Conservation (phyloP, 23 red algal genomes). For the Chondrus crispus region DNA sequence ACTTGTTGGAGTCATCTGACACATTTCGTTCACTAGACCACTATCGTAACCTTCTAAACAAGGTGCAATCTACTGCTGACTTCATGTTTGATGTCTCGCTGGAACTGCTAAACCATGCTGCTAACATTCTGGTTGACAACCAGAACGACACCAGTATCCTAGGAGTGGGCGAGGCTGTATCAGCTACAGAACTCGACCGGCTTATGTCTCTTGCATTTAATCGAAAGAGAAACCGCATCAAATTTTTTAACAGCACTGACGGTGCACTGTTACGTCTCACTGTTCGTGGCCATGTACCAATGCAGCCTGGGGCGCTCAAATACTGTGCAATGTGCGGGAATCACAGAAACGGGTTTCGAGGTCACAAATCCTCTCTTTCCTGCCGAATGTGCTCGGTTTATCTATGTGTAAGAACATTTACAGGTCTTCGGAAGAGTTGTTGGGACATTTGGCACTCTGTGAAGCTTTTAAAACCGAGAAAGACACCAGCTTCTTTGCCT, state of each 20-base stretch:
- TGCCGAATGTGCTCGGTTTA: not conserved
- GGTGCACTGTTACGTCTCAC: not conserved
- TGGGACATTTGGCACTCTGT: not conserved
- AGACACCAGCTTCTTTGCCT: no score
- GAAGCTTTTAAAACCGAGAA: not conserved
- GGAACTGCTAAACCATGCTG: no score
- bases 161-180: no score
- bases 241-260: constrained; percentile 15
- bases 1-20: no score
- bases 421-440: not conserved
- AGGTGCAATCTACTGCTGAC: no score
- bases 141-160: no score
- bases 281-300: constrained; percentile 24
- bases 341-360: not conserved
- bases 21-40: no score
- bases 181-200: not conserved
- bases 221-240: constrained; percentile 14
- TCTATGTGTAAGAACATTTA: not conserved
- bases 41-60: no score
- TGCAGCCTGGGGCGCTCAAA: not conserved
- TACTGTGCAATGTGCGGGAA: constrained; percentile 33
- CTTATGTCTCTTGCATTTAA: not conserved
- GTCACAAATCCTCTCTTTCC: not conserved
- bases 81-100: no score
- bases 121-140: no score